A percentile compares a stretch with the other conserved stretches of the same genome.
Conservation (phyloP, 371 early-diverging fungal genomes). For the Mucor circinelloides region DNA sequence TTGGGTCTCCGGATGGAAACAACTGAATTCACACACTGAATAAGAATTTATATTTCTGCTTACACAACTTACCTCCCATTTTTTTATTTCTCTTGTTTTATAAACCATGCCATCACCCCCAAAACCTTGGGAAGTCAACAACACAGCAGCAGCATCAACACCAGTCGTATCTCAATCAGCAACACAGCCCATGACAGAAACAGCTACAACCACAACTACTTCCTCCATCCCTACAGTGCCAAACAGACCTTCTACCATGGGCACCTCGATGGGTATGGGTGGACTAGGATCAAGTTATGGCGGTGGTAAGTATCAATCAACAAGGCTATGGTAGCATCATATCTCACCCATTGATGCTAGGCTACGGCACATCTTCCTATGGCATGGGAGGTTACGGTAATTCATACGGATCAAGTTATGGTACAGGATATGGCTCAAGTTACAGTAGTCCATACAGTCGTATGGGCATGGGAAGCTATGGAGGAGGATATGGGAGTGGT, state of each 20-base stretch:
- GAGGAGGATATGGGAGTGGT: constrained; percentile 4
- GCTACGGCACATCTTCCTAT: constrained; percentile 21
- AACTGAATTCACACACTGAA: constrained; percentile 1
- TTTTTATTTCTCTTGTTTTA: neutral
- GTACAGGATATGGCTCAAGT: constrained; percentile 19
- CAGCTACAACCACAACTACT: constrained; percentile 6
- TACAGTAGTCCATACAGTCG: constrained; percentile 36
- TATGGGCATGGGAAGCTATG: neutral
- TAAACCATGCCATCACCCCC: constrained; percentile 84
- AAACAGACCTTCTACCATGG: constrained; percentile 29
- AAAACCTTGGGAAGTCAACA: constrained; percentile 91
- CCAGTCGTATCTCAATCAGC: constrained; percentile 24
- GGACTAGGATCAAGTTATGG: constrained; percentile 1
- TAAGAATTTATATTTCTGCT: constrained; percentile 3
- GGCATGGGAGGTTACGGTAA: constrained; percentile 13
- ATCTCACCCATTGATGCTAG: neutral
- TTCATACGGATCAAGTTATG: constrained; percentile 7
- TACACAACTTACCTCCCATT: neutral
- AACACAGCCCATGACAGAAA: constrained; percentile 16
- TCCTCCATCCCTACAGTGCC: constrained; percentile 35
- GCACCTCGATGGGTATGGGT: neutral
- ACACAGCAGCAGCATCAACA: constrained; percentile 35
- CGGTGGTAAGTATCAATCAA: constrained; percentile 2
- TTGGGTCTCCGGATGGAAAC: constrained; percentile 2
- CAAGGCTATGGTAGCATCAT: neutral